Conservation (phyloP, 257 asterid species). For the Fraxinus anomala region DNA sequence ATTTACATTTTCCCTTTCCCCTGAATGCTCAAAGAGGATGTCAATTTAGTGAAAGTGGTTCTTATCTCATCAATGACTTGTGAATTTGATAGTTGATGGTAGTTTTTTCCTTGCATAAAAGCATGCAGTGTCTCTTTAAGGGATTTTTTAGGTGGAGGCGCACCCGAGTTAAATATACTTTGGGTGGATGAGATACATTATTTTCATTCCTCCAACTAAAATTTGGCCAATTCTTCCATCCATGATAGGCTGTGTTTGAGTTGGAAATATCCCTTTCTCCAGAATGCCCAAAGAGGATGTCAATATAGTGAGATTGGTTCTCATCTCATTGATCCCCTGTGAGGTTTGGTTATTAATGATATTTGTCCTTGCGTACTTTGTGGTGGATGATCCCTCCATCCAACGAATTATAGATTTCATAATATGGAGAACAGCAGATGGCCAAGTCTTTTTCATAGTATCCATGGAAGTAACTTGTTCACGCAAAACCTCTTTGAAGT, state of each 20-base stretch:
- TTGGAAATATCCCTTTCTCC: too few relatives aligned
- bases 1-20: neutral
- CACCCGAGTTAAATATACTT: too few relatives aligned
- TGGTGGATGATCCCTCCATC: too few relatives aligned
- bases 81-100: neutral
- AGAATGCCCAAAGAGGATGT: neutral
- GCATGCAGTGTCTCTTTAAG: neutral
- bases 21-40: neutral
- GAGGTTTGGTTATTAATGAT: neutral
- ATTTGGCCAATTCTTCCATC: too few relatives aligned
- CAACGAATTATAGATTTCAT: too few relatives aligned
- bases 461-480: too few relatives aligned
- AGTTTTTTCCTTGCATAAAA: neutral
- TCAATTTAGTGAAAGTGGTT: neutral
- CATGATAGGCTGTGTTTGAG: neutral
- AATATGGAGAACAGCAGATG: too few relatives aligned
- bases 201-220: too few relatives aligned
- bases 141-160: neutral
- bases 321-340: neutral
- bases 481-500: too few relatives aligned
- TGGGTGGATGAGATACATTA: too few relatives aligned
- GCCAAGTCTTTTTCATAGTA: too few relatives aligned
- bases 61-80: neutral
- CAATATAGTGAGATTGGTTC: neutral
- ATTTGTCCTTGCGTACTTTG: neutral